phyloP scores from a whole-genome alignment of 108 stramenopile species.

The Fragilariopsis cylindrus region DNA sequence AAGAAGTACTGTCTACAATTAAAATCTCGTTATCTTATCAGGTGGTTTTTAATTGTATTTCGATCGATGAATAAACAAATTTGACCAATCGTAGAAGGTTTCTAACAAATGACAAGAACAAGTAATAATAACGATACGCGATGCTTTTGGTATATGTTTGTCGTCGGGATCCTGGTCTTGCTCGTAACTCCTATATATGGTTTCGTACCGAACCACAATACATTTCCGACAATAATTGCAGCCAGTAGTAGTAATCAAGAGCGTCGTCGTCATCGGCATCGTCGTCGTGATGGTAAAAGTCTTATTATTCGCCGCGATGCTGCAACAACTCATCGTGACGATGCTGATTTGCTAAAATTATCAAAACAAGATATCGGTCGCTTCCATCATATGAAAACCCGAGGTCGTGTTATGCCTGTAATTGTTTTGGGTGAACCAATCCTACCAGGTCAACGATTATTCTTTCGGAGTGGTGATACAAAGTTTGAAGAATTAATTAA shows the following conservation, averaged over 20 bases:
- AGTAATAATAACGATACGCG: too few relatives aligned
- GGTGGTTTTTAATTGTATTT: neutral
- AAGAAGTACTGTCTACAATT: too few relatives aligned
- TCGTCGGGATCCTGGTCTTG: too few relatives aligned
- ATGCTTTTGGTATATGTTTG: too few relatives aligned
- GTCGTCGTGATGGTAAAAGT: neutral
- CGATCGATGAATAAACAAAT: neutral
- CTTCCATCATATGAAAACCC: conserved; percentile 11
- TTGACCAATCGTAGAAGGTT: too few relatives aligned
- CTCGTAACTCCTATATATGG: too few relatives aligned
- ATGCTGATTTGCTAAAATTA: conserved; percentile 11
- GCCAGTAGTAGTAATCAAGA: neutral
- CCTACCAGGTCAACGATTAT: conserved; percentile 26
- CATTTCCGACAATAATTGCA: too few relatives aligned
- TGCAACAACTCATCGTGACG: neutral
- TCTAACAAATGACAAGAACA: too few relatives aligned
- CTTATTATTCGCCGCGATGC: neutral
- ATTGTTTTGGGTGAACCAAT: conserved; percentile 27
- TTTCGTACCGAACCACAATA: too few relatives aligned
- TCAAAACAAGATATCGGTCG: neutral
- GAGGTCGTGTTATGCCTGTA: conserved; percentile 2
- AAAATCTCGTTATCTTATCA: too few relatives aligned
- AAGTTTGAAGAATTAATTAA: conserved; percentile 30
- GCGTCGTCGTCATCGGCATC: neutral
- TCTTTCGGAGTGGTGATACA: conserved; percentile 26